These are phyloP conservation scores for Rhododendron williamsianum DNA, from an alignment of 148 eudicot species.

Conservation along the genomic window DNA sequence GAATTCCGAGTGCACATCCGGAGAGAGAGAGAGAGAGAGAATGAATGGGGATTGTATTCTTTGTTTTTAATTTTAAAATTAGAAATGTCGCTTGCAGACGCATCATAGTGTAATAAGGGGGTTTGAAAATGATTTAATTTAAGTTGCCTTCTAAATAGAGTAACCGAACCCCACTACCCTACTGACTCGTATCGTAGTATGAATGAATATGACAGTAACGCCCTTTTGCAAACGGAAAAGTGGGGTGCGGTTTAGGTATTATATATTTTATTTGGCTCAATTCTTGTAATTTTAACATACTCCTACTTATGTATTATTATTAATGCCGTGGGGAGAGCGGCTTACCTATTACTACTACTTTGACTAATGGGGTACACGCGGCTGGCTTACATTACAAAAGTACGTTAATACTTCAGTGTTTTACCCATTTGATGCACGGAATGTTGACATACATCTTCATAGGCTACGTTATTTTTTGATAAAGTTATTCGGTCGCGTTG, in stretches of 20 bases:
- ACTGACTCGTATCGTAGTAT: neutral
- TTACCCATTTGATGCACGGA: too few relatives aligned
- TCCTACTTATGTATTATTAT: too few relatives aligned
- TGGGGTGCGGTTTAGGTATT: neutral
- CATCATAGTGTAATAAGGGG: neutral
- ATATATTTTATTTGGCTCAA: neutral
- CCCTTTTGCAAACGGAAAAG: neutral
- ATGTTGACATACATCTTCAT: neutral
- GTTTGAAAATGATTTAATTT: neutral
- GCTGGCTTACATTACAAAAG: neutral
- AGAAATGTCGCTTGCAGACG: constrained; percentile 19
- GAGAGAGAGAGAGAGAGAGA: constrained; percentile 6
- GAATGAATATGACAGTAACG: neutral
- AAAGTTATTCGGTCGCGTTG: neutral
- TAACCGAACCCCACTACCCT: neutral
- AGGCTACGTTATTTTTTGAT: neutral
- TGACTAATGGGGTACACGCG: neutral
- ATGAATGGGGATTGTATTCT: neutral
- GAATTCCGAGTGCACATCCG: neutral
- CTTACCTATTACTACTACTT: neutral
- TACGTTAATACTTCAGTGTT: too few relatives aligned
- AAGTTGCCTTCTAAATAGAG: neutral
- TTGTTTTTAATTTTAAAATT: neutral
- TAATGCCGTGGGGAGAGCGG: neutral
- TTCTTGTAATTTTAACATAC: neutral